These are phyloP conservation scores for Suhomyces pyralidae DNA, from an alignment of 805 yeast genomes.

Conservation along the genomic window DNA sequence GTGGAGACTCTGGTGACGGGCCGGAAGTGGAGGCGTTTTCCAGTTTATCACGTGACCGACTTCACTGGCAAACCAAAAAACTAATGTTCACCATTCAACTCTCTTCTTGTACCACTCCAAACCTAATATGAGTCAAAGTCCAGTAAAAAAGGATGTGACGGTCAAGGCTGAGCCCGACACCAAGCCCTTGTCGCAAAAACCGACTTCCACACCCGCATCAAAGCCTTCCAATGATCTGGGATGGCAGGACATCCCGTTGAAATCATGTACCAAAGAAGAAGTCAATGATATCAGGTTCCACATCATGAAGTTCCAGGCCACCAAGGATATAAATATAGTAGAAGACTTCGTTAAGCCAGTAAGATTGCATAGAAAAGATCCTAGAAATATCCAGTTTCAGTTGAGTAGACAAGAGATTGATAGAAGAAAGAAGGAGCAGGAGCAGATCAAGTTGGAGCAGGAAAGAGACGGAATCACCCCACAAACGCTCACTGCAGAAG, in stretches of 20 bases:
- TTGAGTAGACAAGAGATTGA: conserved; percentile 75
- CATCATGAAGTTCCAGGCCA: conserved; percentile 74
- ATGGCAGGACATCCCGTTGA: conserved; percentile 57
- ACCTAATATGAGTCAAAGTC: conserved; percentile 20
- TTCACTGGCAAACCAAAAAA: too few relatives aligned
- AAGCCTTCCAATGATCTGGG: conserved; percentile 18
- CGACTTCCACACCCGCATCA: background rate
- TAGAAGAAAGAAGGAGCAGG: conserved; percentile 41
- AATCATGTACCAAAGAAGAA: conserved; percentile 71
- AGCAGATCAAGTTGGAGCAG: conserved; percentile 13
- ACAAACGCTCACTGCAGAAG: conserved; percentile 11
- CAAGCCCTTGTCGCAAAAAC: background rate
- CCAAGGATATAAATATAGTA: conserved; percentile 67
- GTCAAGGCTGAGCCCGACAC: conserved; percentile 22
- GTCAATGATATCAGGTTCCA: conserved; percentile 73
- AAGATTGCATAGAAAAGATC: conserved; percentile 89
- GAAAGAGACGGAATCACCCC: conserved; percentile 13
- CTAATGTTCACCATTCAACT: too few relatives aligned
- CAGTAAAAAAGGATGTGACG: conserved; percentile 26
- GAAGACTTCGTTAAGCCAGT: conserved; percentile 77
- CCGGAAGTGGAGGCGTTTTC: too few relatives aligned
- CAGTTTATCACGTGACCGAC: too few relatives aligned
- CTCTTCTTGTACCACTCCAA: too few relatives aligned
- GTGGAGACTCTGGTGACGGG: too few relatives aligned
- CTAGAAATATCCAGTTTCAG: conserved; percentile 85